Conservation (phyloP, 257 asterid species). For the Capsicum rhomboideum region DNA sequence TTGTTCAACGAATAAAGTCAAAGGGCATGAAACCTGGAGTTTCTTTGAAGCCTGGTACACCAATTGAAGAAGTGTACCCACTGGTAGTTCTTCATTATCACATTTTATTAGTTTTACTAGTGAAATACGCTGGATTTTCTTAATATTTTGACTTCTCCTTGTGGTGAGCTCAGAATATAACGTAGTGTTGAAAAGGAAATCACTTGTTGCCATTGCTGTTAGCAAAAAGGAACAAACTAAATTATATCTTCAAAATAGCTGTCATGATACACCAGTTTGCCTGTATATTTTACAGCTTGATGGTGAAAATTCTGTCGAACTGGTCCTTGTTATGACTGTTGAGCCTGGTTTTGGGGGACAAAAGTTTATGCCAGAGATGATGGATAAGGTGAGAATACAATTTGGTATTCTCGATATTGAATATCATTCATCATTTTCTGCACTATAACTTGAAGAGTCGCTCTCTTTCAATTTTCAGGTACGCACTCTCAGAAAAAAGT, state of each 20-base stretch:
- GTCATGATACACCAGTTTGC: constrained; percentile 1
- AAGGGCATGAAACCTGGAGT: constrained; percentile 88
- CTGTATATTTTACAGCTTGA: constrained; percentile 43
- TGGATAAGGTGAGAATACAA: constrained; percentile 65
- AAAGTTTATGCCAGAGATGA: constrained; percentile 84
- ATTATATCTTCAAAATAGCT: not conserved
- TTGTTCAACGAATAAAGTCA: constrained; percentile 60
- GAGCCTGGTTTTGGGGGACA: constrained; percentile 99
- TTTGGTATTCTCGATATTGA: not conserved
- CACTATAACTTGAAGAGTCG: not conserved
- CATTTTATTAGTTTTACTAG: not conserved
- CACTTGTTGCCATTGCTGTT: not conserved
- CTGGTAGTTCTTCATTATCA: constrained; percentile 35
- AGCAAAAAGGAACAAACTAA: not conserved
- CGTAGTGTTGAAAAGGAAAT: not conserved
- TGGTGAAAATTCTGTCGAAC: constrained; percentile 50
- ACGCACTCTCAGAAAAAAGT: constrained; percentile 46
- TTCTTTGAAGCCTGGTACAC: constrained; percentile 81
- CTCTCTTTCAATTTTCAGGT: constrained; percentile 35
- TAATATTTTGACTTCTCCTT: not conserved
- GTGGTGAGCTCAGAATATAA: not conserved
- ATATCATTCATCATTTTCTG: not conserved
- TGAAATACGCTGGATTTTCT: not conserved
- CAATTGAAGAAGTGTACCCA: constrained; percentile 78
- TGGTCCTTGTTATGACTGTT: constrained; percentile 97